phyloP scores from a whole-genome alignment of 495 filamentous ascomycete genomes.

The Penicillium salamii region DNA sequence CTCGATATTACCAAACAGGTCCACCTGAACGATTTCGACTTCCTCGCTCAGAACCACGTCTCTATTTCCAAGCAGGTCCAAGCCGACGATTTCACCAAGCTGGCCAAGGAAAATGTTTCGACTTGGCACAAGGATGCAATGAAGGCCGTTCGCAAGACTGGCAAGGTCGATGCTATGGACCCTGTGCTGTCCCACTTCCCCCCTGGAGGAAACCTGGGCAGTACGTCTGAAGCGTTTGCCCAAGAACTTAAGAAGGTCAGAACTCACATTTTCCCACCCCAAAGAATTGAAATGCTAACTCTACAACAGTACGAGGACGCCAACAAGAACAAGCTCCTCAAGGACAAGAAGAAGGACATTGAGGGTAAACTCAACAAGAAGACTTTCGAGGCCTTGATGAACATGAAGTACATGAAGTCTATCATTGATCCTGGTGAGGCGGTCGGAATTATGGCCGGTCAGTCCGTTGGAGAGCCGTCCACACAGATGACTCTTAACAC shows the following conservation, averaged over 20 bases:
- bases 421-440: slow-evolving; percentile 95
- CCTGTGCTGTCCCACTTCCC: slow-evolving; percentile 71
- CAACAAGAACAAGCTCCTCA: slow-evolving; percentile 73
- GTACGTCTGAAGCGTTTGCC: slow-evolving; percentile 86
- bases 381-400: slow-evolving; percentile 76
- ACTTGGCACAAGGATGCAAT: slow-evolving; percentile 69
- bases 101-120: slow-evolving; percentile 51
- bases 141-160: slow-evolving; percentile 73
- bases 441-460: slow-evolving; percentile 94
- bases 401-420: slow-evolving; percentile 89
- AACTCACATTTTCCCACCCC: not conserved
- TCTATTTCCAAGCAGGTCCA: slow-evolving; percentile 54
- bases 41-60: slow-evolving; percentile 74
- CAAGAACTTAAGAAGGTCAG: slow-evolving; percentile 55
- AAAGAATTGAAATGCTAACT: slow-evolving; percentile 16
- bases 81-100: slow-evolving; percentile 44
- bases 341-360: slow-evolving; percentile 67
- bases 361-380: slow-evolving; percentile 60
- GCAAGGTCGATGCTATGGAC: slow-evolving; percentile 65
- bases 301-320: slow-evolving; percentile 62
- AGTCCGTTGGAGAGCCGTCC: slow-evolving; percentile 94
- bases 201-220: slow-evolving; percentile 73
- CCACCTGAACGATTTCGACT: slow-evolving; percentile 86
- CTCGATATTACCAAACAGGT: slow-evolving; percentile 92
- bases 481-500: slow-evolving; percentile 99